Conservation (phyloP, 345 rosid genomes). For the Litchi chinensis region DNA sequence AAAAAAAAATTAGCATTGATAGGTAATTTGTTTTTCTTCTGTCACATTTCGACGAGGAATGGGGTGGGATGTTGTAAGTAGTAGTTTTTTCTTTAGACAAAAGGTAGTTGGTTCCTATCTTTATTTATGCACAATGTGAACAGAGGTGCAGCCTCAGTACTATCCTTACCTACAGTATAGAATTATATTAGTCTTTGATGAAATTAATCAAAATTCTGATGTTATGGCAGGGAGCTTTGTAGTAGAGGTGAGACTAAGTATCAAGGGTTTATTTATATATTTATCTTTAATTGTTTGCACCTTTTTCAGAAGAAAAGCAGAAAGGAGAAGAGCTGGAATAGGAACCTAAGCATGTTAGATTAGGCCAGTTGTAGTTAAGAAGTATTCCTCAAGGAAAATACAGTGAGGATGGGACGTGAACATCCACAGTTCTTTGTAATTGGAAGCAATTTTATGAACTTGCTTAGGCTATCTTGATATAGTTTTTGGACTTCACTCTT, state of each 20-base stretch:
- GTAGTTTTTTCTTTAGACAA: background rate
- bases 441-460: no score
- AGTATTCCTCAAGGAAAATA: constrained; percentile 4
- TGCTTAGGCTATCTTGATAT: background rate
- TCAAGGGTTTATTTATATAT: background rate
- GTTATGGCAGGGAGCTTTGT: background rate
- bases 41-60: background rate
- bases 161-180: background rate
- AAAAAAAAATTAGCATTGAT: background rate
- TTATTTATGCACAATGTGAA: background rate
- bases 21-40: background rate
- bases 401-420: background rate
- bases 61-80: background rate
- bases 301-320: background rate
- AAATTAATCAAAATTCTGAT: background rate
- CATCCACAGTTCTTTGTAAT: background rate
- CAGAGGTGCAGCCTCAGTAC: background rate
- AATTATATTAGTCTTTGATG: background rate
- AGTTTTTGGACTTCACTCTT: background rate
- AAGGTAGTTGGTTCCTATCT: background rate
- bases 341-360: background rate
- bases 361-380: background rate
- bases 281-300: background rate
- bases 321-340: background rate
- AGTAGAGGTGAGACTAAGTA: background rate